These are phyloP conservation scores for Polytrichum commune DNA, from an alignment of 225 moss, liverwort and hornwort species.

Conservation along the genomic window DNA sequence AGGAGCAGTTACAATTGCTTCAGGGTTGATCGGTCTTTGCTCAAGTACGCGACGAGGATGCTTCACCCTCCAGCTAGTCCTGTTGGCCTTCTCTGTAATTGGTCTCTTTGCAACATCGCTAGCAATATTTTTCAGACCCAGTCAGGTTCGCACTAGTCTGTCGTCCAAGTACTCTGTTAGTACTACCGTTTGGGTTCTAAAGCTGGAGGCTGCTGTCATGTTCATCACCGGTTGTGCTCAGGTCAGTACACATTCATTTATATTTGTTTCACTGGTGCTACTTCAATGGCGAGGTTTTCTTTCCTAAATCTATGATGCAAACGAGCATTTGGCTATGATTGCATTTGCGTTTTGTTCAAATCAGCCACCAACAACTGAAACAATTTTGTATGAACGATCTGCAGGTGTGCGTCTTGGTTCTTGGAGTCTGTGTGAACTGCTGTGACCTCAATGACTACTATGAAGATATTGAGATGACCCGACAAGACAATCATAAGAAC, in stretches of 20 bases:
- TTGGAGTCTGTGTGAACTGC: constrained; percentile 65
- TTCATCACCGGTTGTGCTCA: constrained; percentile 38
- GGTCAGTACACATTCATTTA: constrained; percentile 11
- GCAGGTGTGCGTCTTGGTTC: constrained; percentile 36
- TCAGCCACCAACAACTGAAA: too few species aligned
- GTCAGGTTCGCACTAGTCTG: constrained; percentile 22
- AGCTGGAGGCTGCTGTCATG: constrained; percentile 28
- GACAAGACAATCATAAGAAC: constrained; percentile 40
- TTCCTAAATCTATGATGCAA: too few species aligned
- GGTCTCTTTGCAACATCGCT: constrained; percentile 51
- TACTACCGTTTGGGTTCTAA: constrained; percentile 29
- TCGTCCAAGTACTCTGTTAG: constrained; percentile 9
- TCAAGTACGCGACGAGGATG: constrained; percentile 60
- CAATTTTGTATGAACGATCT: neutral
- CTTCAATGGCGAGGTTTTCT: neutral
- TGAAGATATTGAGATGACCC: constrained; percentile 55
- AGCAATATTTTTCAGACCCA: constrained; percentile 33
- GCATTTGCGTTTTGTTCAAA: too few species aligned
- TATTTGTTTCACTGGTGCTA: neutral
- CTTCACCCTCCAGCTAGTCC: constrained; percentile 53
- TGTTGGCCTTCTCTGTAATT: constrained; percentile 56
- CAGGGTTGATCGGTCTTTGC: constrained; percentile 50
- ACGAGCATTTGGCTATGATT: too few species aligned
- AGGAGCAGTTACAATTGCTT: constrained; percentile 40
- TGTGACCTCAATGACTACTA: constrained; percentile 65